phyloP scores from a whole-genome alignment of 2,329 filamentous ascomycete species.

The Colletotrichum filicis region DNA sequence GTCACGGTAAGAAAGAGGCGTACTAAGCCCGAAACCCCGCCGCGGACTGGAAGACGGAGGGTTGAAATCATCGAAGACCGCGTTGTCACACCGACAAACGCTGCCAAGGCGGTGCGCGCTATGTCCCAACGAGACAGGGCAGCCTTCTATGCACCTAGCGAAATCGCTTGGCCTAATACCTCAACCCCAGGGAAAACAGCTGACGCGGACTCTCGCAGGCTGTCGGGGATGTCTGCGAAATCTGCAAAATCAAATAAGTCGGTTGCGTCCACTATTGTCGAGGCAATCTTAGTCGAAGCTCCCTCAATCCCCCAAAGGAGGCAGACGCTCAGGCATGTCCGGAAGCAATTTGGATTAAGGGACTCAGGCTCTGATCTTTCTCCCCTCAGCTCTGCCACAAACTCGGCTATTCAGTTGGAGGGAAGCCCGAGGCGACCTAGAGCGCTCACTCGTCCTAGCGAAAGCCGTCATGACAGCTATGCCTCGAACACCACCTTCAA shows the following conservation, averaged over 20 bases:
- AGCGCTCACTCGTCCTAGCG: conserved; percentile 41
- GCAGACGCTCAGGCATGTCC: conserved; percentile 70
- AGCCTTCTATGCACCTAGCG: conserved; percentile 49
- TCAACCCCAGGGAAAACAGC: conserved; percentile 52
- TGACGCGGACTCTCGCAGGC: conserved; percentile 57
- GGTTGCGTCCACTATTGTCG: conserved; percentile 65
- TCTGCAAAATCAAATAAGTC: conserved; percentile 67
- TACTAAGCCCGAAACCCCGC: conserved; percentile 33
- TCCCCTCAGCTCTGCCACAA: conserved; percentile 54
- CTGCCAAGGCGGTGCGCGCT: conserved; percentile 60
- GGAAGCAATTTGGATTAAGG: conserved; percentile 63
- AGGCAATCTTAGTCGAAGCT: conserved; percentile 66
- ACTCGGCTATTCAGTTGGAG: conserved; percentile 48
- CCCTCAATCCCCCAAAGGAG: conserved; percentile 55
- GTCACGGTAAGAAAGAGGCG: conserved; percentile 62
- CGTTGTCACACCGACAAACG: conserved; percentile 61
- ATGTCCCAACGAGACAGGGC: conserved; percentile 57
- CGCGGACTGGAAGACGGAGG: conserved; percentile 40
- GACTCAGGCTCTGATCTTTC: conserved; percentile 57
- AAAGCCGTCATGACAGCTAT: conserved; percentile 57
- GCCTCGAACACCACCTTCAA: conserved; percentile 60
- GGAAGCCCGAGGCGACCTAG: conserved; percentile 43
- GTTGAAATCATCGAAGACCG: conserved; percentile 59
- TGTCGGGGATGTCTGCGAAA: conserved; percentile 65
- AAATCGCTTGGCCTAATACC: conserved; percentile 43